phyloP scores from a whole-genome alignment of 352 stramenopile species.

The Phytopythium delawarense region DNA sequence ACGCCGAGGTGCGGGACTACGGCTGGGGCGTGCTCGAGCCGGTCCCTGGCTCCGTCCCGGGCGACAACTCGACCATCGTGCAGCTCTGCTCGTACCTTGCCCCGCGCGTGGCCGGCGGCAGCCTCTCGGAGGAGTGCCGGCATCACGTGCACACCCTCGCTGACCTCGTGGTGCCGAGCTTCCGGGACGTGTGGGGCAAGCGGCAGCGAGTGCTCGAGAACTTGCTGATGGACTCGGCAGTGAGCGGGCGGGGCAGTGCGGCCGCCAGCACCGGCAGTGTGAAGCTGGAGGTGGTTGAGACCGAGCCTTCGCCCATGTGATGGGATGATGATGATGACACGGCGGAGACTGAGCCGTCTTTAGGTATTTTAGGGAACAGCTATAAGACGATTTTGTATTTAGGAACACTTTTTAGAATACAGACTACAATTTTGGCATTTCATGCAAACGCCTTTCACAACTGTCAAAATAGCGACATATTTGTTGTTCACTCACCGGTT shows the following conservation, averaged over 20 bases:
- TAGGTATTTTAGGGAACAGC: background rate
- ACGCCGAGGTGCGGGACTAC: constrained; percentile 40
- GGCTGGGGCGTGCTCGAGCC: constrained; percentile 46
- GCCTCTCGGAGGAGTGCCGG: constrained; percentile 24
- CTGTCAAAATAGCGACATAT: background rate
- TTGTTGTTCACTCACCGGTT: background rate
- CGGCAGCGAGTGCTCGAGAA: constrained; percentile 48
- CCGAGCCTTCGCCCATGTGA: constrained; percentile 11
- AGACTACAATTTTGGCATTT: background rate
- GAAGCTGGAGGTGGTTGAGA: background rate
- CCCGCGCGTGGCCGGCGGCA: constrained; percentile 24
- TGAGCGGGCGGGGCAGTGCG: constrained; percentile 4
- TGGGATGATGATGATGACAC: background rate
- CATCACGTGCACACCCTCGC: constrained; percentile 44
- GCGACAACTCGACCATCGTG: constrained; percentile 41
- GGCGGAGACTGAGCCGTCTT: background rate
- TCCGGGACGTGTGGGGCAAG: constrained; percentile 39
- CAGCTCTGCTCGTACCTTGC: constrained; percentile 53
- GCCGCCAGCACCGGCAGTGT: background rate
- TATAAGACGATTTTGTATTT: background rate
- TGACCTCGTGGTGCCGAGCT: constrained; percentile 37
- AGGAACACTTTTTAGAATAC: background rate
- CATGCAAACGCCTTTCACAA: background rate
- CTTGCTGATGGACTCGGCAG: constrained; percentile 39
- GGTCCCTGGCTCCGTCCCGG: constrained; percentile 14